A percentile compares a stretch with the other conserved stretches of the same genome.
Evolutionary conservation across 1,284 basidiomycete species (phyloP).

Genomic region (Apiotrichum brassicae): DNA sequence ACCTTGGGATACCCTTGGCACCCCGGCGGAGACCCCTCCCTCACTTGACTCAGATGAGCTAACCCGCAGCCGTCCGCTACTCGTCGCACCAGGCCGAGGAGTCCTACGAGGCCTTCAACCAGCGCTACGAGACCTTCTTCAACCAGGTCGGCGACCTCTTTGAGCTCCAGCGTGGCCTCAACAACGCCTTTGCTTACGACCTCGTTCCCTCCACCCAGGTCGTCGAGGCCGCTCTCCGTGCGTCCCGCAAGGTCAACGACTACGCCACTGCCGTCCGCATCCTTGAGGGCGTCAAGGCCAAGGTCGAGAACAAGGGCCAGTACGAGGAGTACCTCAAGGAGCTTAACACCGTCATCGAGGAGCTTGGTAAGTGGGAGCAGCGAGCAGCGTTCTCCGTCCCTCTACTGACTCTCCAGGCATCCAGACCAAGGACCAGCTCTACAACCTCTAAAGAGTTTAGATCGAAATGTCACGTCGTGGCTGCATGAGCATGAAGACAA

Average conservation of each 20-base stretch:
- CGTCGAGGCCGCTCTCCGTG: conserved; percentile 81
- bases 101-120: conserved; percentile 88
- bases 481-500: conserved; percentile 4
- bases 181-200: conserved; percentile 99
- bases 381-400: too few species aligned
- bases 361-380: conserved; percentile 75
- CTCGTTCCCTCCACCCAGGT: conserved; percentile 86
- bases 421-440: conserved; percentile 46
- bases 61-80: conserved; percentile 34
- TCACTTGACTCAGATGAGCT: too few species aligned
- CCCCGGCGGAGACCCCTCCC: too few species aligned
- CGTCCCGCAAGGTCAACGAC: conserved; percentile 88
- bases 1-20: too few species aligned
- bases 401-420: conserved; percentile 38
- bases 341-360: conserved; percentile 73
- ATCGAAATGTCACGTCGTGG: conserved; percentile 16
- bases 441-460: conserved; percentile 30
- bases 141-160: conserved; percentile 88
- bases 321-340: conserved; percentile 86
- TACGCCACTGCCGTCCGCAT: conserved; percentile 93
- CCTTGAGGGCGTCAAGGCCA: conserved; percentile 86
- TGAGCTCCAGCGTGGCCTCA: conserved; percentile 93
- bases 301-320: conserved; percentile 91
- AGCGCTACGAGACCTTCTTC: conserved; percentile 92
- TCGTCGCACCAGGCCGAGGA: conserved; percentile 50